Evolutionary conservation across 306 rosid genomes (phyloP), one percentile per base, ranked within the genome.

Genomic region (Cicer yamashitae): DNA sequence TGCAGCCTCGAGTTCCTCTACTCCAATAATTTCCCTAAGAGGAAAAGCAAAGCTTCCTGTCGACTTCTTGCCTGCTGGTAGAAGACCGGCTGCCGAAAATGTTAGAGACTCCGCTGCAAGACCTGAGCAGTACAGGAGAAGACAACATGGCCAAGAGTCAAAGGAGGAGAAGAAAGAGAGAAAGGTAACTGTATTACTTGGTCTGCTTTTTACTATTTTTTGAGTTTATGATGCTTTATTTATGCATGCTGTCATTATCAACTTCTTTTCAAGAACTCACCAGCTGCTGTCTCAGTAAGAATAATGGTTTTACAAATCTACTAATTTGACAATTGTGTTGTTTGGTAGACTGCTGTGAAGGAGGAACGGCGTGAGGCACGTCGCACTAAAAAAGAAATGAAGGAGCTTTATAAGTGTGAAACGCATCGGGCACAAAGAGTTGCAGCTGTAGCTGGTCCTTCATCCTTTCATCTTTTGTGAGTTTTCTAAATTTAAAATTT

Each of bases 151-250:
- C 75, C 87, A 56, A 72, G 99, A 96, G 87, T 78, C 97, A 25
- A 88, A 89, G 79, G 97, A 87, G 87, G 96, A 89, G 84, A 92
- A 90, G 79, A 90, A 89, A 84, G 99, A 92, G 83, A 78, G 99
- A 14, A 92, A 96, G 97, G 99, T 94, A 79, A 66, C 34, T 61
- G 14, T 17, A 9, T 51, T 71, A 67, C 77, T 52, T 56, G 22
- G 67, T 43, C 61, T 72, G 40, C 51, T 64, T 58, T 58, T 75
- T 51, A 15, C 39, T 7, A 15, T 45, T 17, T 38, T 46, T 63
- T 51, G 17, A 37, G 17, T 76, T 17, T 53, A 50, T 67, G 13
- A 40, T 81, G 43, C 74, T 59, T 72, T 43, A 17, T 78, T 8
- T 52, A 68, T 52, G 30, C 41, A 58, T 44, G 37, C 43, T 17